Conservation (phyloP, 2,329 filamentous ascomycete genomes). For the Ophiocordyceps camponoti-leonardi region DNA sequence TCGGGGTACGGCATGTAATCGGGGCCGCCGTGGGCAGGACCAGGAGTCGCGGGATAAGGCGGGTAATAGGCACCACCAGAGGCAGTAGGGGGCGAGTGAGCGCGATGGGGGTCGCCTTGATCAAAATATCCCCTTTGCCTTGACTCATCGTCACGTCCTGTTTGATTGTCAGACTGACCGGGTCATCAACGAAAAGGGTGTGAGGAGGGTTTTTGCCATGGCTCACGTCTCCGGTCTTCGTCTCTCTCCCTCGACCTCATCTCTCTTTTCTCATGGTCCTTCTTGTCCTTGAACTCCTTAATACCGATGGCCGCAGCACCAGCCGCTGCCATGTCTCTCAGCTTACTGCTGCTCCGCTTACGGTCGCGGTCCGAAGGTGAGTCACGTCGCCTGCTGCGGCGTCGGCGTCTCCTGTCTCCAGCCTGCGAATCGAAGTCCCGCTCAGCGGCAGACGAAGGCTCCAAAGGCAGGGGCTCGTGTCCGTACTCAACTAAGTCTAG, state of each 20-base stretch:
- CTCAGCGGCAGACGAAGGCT: slow-evolving; percentile 16
- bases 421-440: slow-evolving; percentile 30
- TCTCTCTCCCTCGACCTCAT: slow-evolving; percentile 15
- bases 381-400: slow-evolving; percentile 18
- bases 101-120: slow-evolving; percentile 13
- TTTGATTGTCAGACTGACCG: not conserved
- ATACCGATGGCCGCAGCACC: slow-evolving; percentile 46
- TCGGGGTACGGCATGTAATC: slow-evolving; percentile 8
- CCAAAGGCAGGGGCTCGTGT: slow-evolving; percentile 33
- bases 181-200: not conserved
- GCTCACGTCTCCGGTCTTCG: slow-evolving; percentile 9
- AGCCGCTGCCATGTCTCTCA: slow-evolving; percentile 37
- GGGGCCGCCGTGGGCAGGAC: slow-evolving; percentile 4
- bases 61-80: slow-evolving; percentile 34
- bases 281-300: slow-evolving; percentile 38
- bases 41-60: slow-evolving; percentile 18
- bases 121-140: slow-evolving; percentile 18
- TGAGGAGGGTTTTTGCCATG: not conserved
- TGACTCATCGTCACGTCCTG: slow-evolving; percentile 19
- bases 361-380: slow-evolving; percentile 15
- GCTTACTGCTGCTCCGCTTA: slow-evolving; percentile 35
- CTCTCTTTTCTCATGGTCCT: slow-evolving; percentile 23
- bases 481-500: slow-evolving; percentile 55
- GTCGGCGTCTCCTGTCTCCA: slow-evolving; percentile 23
- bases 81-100: slow-evolving; percentile 29